A percentile compares a stretch with the other conserved stretches of the same genome.
Conservation (phyloP, 805 yeast genomes). For the Candida saitoana region DNA sequence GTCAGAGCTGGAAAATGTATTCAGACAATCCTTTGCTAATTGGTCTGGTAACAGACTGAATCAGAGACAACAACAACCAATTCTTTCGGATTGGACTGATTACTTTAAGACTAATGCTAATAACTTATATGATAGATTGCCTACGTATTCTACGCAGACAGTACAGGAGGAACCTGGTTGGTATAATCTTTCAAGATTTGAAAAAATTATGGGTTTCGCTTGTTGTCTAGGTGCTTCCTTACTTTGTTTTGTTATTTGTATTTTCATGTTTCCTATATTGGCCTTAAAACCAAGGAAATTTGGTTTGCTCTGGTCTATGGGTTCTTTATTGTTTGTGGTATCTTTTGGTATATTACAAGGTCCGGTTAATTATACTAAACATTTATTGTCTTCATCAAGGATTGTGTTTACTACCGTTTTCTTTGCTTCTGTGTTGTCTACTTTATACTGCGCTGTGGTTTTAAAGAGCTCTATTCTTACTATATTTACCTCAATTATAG, state of each 20-base stretch:
- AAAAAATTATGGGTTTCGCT: conserved; percentile 71
- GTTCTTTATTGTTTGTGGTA: conserved; percentile 77
- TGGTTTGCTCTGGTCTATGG: conserved; percentile 87
- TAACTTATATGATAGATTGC: conserved; percentile 62
- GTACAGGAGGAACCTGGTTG: conserved; percentile 63
- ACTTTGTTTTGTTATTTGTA: conserved; percentile 78
- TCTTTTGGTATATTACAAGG: conserved; percentile 94
- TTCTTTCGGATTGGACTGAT: conserved; percentile 41
- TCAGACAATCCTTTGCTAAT: conserved; percentile 30
- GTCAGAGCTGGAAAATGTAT: conserved; percentile 31
- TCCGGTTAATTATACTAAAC: conserved; percentile 73
- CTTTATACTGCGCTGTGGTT: conserved; percentile 70
- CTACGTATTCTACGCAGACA: conserved; percentile 37
- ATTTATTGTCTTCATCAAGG: conserved; percentile 70
- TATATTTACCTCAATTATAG: conserved; percentile 67
- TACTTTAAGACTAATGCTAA: conserved; percentile 42
- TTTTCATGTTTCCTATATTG: conserved; percentile 82
- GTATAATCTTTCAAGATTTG: conserved; percentile 74
- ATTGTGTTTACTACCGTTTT: conserved; percentile 77
- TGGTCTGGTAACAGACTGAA: conserved; percentile 19
- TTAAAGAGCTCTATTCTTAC: conserved; percentile 73
- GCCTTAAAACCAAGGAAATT: conserved; percentile 89
- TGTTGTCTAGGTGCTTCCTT: conserved; percentile 71
- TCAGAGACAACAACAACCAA: conserved; percentile 18
- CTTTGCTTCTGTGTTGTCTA: conserved; percentile 72